A percentile compares a stretch with the other conserved stretches of the same genome.
These are phyloP conservation scores for Fraxinus dipetala DNA, from an alignment of 305 asterid genomes.

Conservation along the genomic window DNA sequence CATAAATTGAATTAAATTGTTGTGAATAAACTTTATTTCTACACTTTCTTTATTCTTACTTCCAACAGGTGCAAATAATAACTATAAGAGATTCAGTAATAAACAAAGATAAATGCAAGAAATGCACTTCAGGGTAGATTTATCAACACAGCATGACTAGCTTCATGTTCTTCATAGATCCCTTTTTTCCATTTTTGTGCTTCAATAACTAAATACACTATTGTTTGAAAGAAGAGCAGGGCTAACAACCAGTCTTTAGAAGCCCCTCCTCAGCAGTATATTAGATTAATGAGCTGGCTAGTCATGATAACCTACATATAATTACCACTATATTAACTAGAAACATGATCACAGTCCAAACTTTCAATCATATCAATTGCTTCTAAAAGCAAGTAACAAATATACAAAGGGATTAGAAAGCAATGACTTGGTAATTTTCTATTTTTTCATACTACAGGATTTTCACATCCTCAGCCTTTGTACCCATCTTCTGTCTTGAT, in stretches of 20 bases:
- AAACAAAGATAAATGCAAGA: not conserved
- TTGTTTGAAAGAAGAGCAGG: not conserved
- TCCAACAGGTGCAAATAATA: not conserved
- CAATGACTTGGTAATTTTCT: not conserved
- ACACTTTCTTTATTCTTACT: not conserved
- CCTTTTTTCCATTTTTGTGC: not conserved
- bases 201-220: not conserved
- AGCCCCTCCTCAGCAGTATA: not conserved
- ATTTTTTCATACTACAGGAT: not conserved
- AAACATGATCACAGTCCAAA: not conserved
- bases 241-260: not conserved
- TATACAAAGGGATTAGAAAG: conserved; percentile 1
- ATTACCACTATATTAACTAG: not conserved
- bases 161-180: not conserved
- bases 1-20: not conserved
- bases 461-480: not conserved
- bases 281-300: not conserved
- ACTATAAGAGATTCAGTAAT: not conserved
- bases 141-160: not conserved
- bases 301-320: not conserved
- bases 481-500: not conserved
- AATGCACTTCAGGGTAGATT: not conserved
- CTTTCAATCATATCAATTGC: not conserved
- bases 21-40: not conserved
- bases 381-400: not conserved